Conservation (phyloP, 106 monocot genomes). For the Chionographis japonica region DNA sequence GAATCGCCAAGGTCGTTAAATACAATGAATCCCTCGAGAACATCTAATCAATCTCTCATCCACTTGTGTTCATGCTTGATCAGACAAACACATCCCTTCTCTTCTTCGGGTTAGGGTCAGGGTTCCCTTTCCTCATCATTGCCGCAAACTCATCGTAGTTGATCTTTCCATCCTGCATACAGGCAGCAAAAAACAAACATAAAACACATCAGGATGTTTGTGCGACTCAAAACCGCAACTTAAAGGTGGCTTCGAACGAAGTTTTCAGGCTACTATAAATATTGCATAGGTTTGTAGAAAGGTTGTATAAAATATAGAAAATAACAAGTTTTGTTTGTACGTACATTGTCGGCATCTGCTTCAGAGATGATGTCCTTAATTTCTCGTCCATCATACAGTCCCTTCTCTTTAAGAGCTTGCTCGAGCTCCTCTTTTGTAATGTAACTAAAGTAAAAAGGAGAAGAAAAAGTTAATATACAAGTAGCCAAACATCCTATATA, state of each 20-base stretch:
- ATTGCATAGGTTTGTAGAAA: neutral
- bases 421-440: conserved; percentile 87
- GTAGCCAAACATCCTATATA: neutral
- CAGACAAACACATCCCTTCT: conserved; percentile 12
- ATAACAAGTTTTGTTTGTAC: neutral
- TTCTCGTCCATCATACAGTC: conserved; percentile 65
- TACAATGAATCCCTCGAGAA: neutral
- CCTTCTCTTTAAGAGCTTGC: conserved; percentile 72
- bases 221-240: neutral
- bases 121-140: conserved; percentile 45
- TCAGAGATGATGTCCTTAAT: conserved; percentile 74
- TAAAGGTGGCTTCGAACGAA: neutral
- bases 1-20: neutral
- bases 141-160: conserved; percentile 55
- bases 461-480: neutral
- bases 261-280: neutral
- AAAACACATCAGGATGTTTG: neutral
- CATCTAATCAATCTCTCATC: neutral
- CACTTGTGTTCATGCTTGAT: neutral
- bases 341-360: conserved; percentile 72
- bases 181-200: neutral
- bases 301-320: neutral
- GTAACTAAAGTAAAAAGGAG: conserved; percentile 3
- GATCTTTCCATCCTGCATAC: conserved; percentile 53
- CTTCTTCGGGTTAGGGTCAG: conserved; percentile 18